Conservation (phyloP, 2,329 filamentous ascomycete species). For the Waltergamsia citrina region DNA sequence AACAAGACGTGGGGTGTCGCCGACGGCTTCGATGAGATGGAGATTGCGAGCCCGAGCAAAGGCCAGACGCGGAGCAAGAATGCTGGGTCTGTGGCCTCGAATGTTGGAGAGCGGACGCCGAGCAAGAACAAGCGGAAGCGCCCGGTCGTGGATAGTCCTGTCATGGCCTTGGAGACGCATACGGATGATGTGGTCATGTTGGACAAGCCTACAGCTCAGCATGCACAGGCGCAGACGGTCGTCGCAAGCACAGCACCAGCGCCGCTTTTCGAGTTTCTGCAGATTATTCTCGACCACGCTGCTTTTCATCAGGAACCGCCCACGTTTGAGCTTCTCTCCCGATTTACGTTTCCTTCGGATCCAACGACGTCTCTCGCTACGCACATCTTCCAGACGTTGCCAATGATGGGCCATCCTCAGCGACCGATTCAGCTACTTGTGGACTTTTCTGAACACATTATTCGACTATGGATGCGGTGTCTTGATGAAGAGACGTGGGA, state of each 20-base stretch:
- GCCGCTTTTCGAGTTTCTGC: constrained; percentile 38
- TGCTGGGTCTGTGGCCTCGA: constrained; percentile 30
- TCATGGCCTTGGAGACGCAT: constrained; percentile 46
- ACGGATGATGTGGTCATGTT: constrained; percentile 29
- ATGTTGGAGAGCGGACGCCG: constrained; percentile 47
- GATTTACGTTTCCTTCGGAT: constrained; percentile 56
- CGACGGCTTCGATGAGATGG: constrained; percentile 69
- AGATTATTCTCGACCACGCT: constrained; percentile 55
- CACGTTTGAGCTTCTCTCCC: constrained; percentile 59
- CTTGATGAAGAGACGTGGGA: constrained; percentile 51
- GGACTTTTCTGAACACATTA: constrained; percentile 53
- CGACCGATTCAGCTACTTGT: constrained; percentile 48
- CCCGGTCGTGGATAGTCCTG: constrained; percentile 54
- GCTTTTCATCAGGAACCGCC: constrained; percentile 44
- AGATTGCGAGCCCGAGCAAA: constrained; percentile 47
- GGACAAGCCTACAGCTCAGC: constrained; percentile 12
- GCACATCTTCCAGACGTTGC: constrained; percentile 58
- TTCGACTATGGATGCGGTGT: constrained; percentile 61
- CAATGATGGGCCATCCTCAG: constrained; percentile 38
- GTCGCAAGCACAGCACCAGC: constrained; percentile 11
- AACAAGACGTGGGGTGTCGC: constrained; percentile 48
- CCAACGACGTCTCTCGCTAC: constrained; percentile 53
- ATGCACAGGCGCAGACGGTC: constrained; percentile 10
- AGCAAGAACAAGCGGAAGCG: constrained; percentile 65
- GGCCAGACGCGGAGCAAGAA: constrained; percentile 29